phyloP scores from a whole-genome alignment of 371 early-diverging fungal genomes.

The Saksenaea oblongispora region DNA sequence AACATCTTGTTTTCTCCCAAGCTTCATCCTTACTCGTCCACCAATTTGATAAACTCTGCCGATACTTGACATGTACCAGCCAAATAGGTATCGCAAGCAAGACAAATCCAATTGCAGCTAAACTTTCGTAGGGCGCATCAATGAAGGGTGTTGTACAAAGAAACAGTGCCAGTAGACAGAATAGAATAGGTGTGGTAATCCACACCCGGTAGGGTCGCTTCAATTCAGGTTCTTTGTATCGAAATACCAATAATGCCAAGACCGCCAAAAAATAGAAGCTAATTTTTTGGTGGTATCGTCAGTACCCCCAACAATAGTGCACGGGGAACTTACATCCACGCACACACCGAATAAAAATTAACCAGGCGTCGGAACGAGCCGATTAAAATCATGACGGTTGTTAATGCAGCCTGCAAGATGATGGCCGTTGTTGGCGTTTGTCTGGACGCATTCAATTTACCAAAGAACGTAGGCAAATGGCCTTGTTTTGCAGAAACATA shows the following conservation, averaged over 20 bases:
- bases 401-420: constrained; percentile 62
- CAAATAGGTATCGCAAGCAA: constrained; percentile 53
- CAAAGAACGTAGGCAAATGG: constrained; percentile 72
- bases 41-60: constrained; percentile 16
- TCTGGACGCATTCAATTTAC: constrained; percentile 56
- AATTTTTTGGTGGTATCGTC: neutral
- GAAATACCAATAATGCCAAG: constrained; percentile 53
- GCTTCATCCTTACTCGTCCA: constrained; percentile 31
- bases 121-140: constrained; percentile 60
- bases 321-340: constrained; percentile 64
- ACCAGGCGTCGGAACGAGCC: constrained; percentile 72
- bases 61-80: constrained; percentile 47
- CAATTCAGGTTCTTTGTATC: constrained; percentile 62
- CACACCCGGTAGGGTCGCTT: constrained; percentile 65
- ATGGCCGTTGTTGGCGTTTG: constrained; percentile 75
- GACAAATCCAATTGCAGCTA: constrained; percentile 42
- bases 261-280: constrained; percentile 56
- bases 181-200: constrained; percentile 61
- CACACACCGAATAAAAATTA: constrained; percentile 74
- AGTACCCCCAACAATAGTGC: neutral
- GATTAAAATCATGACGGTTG: constrained; percentile 63
- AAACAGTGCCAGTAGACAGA: constrained; percentile 61
- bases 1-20: neutral
- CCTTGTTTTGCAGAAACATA: constrained; percentile 73
- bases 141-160: constrained; percentile 64